Percentiles rank a stretch among this genome's conserved stretches.
Conservation (phyloP, 2,329 filamentous ascomycete genomes). For the Pseudogymnoascus sp. region DNA sequence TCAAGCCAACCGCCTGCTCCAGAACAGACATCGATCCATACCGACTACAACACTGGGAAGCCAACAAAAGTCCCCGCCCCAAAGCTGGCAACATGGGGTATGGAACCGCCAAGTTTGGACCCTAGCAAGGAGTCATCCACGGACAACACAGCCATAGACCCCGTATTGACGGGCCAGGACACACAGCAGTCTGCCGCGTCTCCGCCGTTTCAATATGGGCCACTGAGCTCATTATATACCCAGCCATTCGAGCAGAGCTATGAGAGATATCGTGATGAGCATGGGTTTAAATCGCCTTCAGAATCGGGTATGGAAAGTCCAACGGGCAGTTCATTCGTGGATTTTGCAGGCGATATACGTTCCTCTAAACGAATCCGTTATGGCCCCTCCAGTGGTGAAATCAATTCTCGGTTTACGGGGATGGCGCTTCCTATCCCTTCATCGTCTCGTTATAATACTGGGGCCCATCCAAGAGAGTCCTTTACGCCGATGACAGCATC, state of each 20-base stretch:
- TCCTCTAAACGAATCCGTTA: constrained; percentile 21
- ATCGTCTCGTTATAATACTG: constrained; percentile 11
- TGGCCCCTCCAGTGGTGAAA: constrained; percentile 12
- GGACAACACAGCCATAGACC: constrained; percentile 17
- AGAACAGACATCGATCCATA: neutral
- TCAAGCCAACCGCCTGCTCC: neutral
- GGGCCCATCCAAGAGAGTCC: constrained; percentile 8
- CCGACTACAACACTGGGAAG: neutral
- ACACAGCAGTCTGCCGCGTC: constrained; percentile 11
- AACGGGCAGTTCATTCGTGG: constrained; percentile 15
- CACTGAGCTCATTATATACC: constrained; percentile 4
- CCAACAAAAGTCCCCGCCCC: neutral
- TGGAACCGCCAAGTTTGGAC: constrained; percentile 3
- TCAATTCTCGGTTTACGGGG: constrained; percentile 8
- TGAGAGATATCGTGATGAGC: constrained; percentile 19
- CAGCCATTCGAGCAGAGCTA: constrained; percentile 21
- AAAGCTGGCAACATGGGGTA: neutral
- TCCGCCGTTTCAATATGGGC: constrained; percentile 10
- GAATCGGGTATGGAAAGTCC: constrained; percentile 21
- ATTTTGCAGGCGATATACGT: constrained; percentile 13
- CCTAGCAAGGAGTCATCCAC: neutral
- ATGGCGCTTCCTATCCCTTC: constrained; percentile 22
- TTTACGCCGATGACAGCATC: constrained; percentile 33
- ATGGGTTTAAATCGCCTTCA: constrained; percentile 20
- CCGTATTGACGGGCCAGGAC: constrained; percentile 14